Evolutionary conservation across 2,329 filamentous ascomycete genomes (phyloP).

Genomic region (Aspergillus sergii): DNA sequence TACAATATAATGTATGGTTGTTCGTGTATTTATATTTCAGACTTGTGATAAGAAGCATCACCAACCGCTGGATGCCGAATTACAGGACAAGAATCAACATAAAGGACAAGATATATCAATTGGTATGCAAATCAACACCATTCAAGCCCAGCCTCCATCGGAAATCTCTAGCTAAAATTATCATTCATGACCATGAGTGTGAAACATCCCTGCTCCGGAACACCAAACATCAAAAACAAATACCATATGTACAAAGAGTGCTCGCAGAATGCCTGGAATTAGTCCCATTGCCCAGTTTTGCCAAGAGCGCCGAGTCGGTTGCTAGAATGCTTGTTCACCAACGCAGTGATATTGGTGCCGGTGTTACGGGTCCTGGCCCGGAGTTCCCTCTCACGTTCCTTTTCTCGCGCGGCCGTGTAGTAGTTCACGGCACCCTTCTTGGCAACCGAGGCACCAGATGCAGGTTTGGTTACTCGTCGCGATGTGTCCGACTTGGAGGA

Average conservation of each 20-base stretch:
- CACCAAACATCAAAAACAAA: neutral
- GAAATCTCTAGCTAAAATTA: neutral
- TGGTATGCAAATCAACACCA: neutral
- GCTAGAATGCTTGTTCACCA: conserved; percentile 44
- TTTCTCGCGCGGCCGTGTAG: conserved; percentile 57
- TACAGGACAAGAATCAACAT: neutral
- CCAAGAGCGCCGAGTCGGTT: conserved; percentile 41
- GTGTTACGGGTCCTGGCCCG: conserved; percentile 52
- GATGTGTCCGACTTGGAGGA: conserved; percentile 26
- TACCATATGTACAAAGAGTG: neutral
- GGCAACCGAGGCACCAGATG: conserved; percentile 49
- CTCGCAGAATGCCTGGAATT: neutral
- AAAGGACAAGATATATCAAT: neutral
- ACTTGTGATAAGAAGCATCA: neutral
- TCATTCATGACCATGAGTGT: neutral
- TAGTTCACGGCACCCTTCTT: conserved; percentile 64
- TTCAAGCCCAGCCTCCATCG: neutral
- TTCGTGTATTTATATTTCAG: neutral
- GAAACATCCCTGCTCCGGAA: neutral
- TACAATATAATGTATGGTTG: neutral
- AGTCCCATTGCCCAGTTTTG: conserved; percentile 47
- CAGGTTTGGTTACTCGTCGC: conserved; percentile 31
- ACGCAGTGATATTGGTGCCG: conserved; percentile 34
- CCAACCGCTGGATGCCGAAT: neutral
- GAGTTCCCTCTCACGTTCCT: conserved; percentile 59